Evolutionary conservation across 1,284 basidiomycete species (phyloP), one percentile per base, ranked within the genome.

Genomic region (Polyporus tsugae): DNA sequence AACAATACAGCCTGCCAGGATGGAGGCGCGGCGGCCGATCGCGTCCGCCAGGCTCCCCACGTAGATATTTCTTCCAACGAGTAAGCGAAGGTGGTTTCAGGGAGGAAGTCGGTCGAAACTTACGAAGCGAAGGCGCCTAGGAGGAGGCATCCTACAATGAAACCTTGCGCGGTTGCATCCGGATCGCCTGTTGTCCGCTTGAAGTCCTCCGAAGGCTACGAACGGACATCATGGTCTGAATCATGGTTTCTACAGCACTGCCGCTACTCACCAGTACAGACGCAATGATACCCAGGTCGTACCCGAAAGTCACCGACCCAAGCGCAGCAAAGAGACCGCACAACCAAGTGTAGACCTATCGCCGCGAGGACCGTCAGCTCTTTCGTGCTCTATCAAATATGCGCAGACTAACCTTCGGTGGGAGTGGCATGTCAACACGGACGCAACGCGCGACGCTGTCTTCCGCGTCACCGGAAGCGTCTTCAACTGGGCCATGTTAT

Each of bases 291-390:
- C 80, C 81, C 22, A 82, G 76, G 71, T 84, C 80, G 67, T 82
- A 77, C 17, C 83, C 82, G 65, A 81, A 81, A 29, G 77, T 75
- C 22, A 72, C 69, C 46, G 72, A 71, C 69, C 80, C 72, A 46
- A 83, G 80, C 78, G 68, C 82, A 13, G 86, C 88, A 70, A 90
- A 90, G 65, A 88, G 81, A 35, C 87, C 89, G 73, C 88, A 89
- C 6, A 89, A 79, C 83, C 87, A 88, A n/a, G 87, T 88, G 77
- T 89, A 89, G 25, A 85, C 80, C 76, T 85, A 55, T 60, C 19
- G 49, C n/a, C 17, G 33, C 1, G 15, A 13, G 55, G 33, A 35
- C 4, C 53, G 11, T 57, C 2, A 57, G 33, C 17, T 35, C 9
- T 33, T 52, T 52, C 9, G 44, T 46, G 44, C 17, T 35, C 29